Conservation (phyloP, 2,329 filamentous ascomycete genomes). For the Grosmannia penicillata region DNA sequence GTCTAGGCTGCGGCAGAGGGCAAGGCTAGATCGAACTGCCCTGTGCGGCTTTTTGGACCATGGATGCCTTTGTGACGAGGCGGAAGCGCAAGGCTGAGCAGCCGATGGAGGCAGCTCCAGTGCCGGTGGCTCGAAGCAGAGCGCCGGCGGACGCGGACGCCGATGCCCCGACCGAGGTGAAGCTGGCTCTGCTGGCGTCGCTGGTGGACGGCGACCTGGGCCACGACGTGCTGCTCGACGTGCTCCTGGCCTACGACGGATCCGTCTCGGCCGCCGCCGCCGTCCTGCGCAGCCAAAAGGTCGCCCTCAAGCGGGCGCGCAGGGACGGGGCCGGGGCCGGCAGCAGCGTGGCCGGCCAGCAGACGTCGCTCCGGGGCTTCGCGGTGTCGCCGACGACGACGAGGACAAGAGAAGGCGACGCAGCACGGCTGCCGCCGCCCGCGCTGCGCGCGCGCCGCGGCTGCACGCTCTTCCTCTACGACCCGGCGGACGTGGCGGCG, state of each 20-base stretch:
- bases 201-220: constrained; percentile 46
- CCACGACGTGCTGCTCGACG: constrained; percentile 58
- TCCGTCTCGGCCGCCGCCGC: constrained; percentile 52
- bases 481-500: constrained; percentile 63
- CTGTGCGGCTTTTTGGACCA: too few relatives aligned
- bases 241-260: constrained; percentile 64
- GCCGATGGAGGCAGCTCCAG: neutral
- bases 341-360: constrained; percentile 27
- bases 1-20: too few relatives aligned
- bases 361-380: constrained; percentile 48
- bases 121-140: too few relatives aligned
- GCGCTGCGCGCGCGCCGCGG: constrained; percentile 57
- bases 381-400: constrained; percentile 12
- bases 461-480: constrained; percentile 69
- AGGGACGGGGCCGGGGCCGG: neutral
- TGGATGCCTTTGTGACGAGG: constrained; percentile 43
- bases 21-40: too few relatives aligned
- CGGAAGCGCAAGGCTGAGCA: constrained; percentile 31
- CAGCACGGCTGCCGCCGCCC: neutral
- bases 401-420: neutral
- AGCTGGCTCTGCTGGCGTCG: constrained; percentile 71
- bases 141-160: neutral
- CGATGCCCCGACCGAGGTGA: constrained; percentile 77
- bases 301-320: constrained; percentile 20
- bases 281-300: constrained; percentile 27